Conservation (phyloP, 2,329 filamentous ascomycete genomes). For the Cladosporium velox region DNA sequence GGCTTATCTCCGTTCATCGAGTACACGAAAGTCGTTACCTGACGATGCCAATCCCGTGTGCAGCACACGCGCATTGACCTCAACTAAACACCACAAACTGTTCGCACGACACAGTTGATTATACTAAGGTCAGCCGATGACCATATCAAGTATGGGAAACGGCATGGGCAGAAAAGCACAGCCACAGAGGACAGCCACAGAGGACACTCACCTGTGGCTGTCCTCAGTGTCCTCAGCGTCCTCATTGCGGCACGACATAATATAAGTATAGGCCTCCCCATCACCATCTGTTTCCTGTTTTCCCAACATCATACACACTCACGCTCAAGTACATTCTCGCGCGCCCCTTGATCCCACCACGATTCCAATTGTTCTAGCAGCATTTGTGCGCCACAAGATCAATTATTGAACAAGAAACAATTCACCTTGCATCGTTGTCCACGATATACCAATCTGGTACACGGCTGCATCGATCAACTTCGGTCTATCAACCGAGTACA, state of each 20-base stretch:
- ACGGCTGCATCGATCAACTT: not conserved
- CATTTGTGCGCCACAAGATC: not conserved
- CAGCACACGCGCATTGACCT: not conserved
- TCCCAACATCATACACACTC: not conserved
- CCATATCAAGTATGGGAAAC: not conserved
- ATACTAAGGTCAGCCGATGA: not conserved
- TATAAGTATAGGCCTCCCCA: not conserved
- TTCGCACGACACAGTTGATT: not conserved
- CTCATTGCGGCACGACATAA: not conserved
- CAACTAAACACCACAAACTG: not conserved
- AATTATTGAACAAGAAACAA: not conserved
- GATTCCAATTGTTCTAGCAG: not conserved
- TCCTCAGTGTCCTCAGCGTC: not conserved
- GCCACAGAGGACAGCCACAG: not conserved
- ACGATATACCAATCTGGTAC: not conserved
- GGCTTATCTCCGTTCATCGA: not conserved
- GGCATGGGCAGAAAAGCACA: not conserved
- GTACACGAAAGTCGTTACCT: not conserved
- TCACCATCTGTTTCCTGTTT: not conserved
- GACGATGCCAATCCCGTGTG: not conserved
- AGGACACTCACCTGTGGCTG: not conserved
- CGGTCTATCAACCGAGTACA: not conserved
- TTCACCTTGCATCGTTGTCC: not conserved
- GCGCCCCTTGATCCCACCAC: not conserved
- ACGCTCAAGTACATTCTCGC: not conserved